A percentile compares a stretch with the other conserved stretches of the same genome.
These are phyloP conservation scores for Aeminium ludgeri DNA, from an alignment of 495 filamentous ascomycete genomes.

Conservation along the genomic window DNA sequence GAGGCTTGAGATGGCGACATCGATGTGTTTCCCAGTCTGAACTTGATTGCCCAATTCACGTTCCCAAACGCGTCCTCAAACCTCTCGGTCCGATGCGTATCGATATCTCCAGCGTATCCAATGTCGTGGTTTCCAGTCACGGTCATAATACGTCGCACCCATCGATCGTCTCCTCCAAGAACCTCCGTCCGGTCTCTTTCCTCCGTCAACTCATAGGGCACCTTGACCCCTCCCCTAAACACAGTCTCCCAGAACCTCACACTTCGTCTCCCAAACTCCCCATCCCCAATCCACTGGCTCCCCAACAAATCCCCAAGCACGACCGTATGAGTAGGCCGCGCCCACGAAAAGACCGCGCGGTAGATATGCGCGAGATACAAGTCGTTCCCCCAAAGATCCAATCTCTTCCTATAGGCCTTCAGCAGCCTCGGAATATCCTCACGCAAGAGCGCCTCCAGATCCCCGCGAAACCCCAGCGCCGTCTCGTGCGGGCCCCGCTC, in stretches of 20 bases:
- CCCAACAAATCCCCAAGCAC: conserved; percentile 85
- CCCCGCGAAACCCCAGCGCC: conserved; percentile 4
- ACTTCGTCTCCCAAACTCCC: conserved; percentile 59
- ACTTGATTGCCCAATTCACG: conserved; percentile 71
- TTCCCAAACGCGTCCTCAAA: conserved; percentile 74
- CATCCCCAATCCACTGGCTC: conserved; percentile 86
- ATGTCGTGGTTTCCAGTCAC: conserved; percentile 91
- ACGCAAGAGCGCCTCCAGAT: conserved; percentile 32
- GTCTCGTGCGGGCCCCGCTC: not conserved
- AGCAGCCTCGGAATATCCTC: conserved; percentile 48
- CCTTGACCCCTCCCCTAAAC: conserved; percentile 48
- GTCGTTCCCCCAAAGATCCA: conserved; percentile 88
- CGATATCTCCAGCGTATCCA: conserved; percentile 85
- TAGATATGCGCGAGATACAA: conserved; percentile 89
- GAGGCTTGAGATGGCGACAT: not conserved
- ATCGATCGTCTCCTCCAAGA: conserved; percentile 37
- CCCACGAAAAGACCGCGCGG: conserved; percentile 66
- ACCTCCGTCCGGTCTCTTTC: conserved; percentile 24
- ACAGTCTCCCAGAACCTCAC: conserved; percentile 68
- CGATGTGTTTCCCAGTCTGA: conserved; percentile 31
- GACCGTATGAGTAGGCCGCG: conserved; percentile 66
- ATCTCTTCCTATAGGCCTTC: conserved; percentile 49
- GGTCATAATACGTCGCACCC: conserved; percentile 66
- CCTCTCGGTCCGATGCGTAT: conserved; percentile 46
- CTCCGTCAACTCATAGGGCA: conserved; percentile 25